phyloP scores from a whole-genome alignment of 1,284 basidiomycete species.

The Inonotus hispidus region DNA sequence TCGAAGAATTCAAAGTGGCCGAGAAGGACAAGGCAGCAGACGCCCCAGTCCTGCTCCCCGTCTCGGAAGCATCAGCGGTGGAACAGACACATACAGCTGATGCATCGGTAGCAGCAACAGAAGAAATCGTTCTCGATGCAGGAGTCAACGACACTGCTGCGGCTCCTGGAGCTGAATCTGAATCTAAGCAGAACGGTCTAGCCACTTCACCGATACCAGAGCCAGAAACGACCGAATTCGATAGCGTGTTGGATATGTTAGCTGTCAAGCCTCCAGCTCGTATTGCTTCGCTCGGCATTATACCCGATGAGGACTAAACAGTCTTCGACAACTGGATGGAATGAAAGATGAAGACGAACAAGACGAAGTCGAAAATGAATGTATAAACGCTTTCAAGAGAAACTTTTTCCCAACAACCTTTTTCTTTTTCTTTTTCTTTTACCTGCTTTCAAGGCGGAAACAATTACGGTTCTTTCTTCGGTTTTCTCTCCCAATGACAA shows the following conservation, averaged over 20 bases:
- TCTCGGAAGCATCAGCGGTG: neutral
- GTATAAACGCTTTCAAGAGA: too few species aligned
- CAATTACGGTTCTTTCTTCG: too few species aligned
- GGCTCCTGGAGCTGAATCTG: neutral
- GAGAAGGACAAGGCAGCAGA: neutral
- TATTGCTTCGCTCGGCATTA: conserved; percentile 7
- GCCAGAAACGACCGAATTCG: conserved; percentile 9
- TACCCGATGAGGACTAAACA: conserved; percentile 17
- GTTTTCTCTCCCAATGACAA: too few species aligned
- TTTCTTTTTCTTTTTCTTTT: too few species aligned
- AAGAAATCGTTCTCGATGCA: neutral
- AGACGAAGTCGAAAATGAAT: too few species aligned
- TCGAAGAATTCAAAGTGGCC: neutral
- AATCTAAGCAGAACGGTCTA: neutral
- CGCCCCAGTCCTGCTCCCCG: neutral
- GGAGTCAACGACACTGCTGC: neutral
- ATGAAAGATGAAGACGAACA: too few species aligned
- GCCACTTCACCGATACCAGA: neutral
- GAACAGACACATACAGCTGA: neutral
- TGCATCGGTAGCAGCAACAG: neutral
- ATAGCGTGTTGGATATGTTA: conserved; percentile 16
- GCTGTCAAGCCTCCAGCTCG: conserved; percentile 4
- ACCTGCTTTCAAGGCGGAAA: too few species aligned
- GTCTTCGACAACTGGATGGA: neutral
- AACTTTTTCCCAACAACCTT: too few species aligned